Evolutionary conservation across 371 early-diverging fungal genomes (phyloP), one percentile per base, ranked within the genome.

Genomic region (Mortierella sp.): DNA sequence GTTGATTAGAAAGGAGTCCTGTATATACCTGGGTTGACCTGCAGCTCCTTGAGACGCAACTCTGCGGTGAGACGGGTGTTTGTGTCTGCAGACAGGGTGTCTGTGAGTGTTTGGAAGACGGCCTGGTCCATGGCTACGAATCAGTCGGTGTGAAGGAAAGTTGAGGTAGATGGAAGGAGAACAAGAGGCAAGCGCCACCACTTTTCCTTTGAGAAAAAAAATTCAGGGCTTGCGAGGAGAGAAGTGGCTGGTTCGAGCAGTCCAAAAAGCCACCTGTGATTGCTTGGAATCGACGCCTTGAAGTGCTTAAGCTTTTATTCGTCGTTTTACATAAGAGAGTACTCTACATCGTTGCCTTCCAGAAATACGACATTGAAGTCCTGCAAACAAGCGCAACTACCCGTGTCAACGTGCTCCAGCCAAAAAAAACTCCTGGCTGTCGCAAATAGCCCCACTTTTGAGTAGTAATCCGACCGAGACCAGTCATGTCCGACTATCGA

Each of bases 41-140:
- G 91, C 28, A 97, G 89, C 67, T 92, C 94, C 86, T 93, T 93
- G 59, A 96, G 89, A 55, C 88, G 88, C 69, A 89, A 87, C 87
- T 97, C 97, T 43, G 95, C 95, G 69, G 91, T 87, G 69, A 89
- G 89, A 50, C 96, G 95, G 73, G 91, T 89, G 72, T 91, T 88
- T 16, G 91, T 88, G 75, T 96, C 95, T 16, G 92, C 89, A 69
- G 95, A 91, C 71, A 96, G 90, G 5, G 93, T 93, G 64, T 91
- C 88, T 80, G 94, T 89, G 69, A 97, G 89, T 10, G 92, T 92
- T 80, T 94, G 94, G 77, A 92, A 95, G 48, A 95, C 92, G 46
- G 91, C 90, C 84, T 91, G 93, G 85, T 96, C 95, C 95, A 95
- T 95, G 69, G 69, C 57, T 57, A 53, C 34, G 2, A 72, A 34